phyloP scores from a whole-genome alignment of 768 basidiomycete species.

The Xerocomus spinulosus region DNA sequence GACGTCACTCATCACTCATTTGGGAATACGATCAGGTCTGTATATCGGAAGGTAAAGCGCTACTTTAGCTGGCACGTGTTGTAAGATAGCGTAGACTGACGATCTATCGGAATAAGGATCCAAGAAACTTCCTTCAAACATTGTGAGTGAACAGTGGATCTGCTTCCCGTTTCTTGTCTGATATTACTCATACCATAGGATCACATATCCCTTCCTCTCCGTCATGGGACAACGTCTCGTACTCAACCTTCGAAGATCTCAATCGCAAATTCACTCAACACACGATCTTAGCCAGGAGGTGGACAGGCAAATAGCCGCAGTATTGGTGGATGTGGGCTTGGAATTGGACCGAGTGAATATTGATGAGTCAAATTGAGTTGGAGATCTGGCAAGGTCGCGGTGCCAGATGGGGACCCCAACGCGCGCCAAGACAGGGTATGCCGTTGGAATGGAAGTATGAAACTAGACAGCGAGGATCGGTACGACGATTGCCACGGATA shows the following conservation, averaged over 20 bases:
- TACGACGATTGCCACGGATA: too few relatives aligned
- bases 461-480: too few relatives aligned
- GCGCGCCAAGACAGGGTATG: too few relatives aligned
- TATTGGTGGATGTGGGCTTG: background rate
- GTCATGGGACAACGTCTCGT: slow-evolving; percentile 1
- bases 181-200: background rate
- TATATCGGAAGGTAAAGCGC: background rate
- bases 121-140: background rate
- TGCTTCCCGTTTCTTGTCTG: background rate
- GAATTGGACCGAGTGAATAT: too few relatives aligned
- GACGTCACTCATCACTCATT: background rate
- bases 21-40: background rate
- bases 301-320: background rate
- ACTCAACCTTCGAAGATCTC: background rate
- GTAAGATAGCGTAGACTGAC: background rate
- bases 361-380: too few relatives aligned
- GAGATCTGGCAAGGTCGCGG: too few relatives aligned
- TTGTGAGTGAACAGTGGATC: background rate
- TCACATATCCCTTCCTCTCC: background rate
- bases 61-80: background rate
- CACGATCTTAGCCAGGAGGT: background rate
- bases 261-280: background rate
- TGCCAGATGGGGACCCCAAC: too few relatives aligned
- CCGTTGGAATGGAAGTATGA: too few relatives aligned
- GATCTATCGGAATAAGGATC: background rate